A percentile compares a stretch with the other conserved stretches of the same genome.
Evolutionary conservation across 1,284 basidiomycete genomes (phyloP).

Genomic region (Leucoagaricus sp.): DNA sequence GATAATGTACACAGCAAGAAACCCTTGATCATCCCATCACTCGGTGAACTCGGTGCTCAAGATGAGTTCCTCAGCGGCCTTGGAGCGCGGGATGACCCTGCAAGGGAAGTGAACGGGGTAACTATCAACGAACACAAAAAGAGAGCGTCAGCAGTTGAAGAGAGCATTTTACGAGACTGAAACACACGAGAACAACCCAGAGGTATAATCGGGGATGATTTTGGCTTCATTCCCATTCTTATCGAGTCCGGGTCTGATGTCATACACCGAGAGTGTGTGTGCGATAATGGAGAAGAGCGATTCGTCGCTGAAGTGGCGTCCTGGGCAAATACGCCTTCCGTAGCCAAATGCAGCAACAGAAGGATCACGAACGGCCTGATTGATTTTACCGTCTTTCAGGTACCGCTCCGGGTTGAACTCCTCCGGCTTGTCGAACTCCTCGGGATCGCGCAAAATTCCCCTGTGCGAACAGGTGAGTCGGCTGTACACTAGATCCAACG

Average conservation of each 20-base stretch:
- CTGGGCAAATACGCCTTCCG: constrained; percentile 22
- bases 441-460: constrained; percentile 16
- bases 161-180: background rate
- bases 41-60: background rate
- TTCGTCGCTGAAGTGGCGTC: constrained; percentile 12
- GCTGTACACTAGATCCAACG: background rate
- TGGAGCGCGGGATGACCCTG: constrained; percentile 6
- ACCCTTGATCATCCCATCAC: background rate
- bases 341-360: constrained; percentile 15
- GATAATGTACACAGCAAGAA: background rate
- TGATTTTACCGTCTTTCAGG: constrained; percentile 10
- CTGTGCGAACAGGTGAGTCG: background rate
- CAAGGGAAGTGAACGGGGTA: constrained; percentile 2
- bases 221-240: constrained; percentile 22
- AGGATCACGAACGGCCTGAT: constrained; percentile 12
- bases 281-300: constrained; percentile 24
- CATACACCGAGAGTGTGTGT: constrained; percentile 26
- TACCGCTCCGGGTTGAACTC: constrained; percentile 6
- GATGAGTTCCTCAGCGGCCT: constrained; percentile 7
- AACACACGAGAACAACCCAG: constrained; percentile 18
- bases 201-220: constrained; percentile 20
- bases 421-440: constrained; percentile 4
- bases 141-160: background rate
- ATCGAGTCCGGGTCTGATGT: constrained; percentile 27
- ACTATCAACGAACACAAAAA: background rate